Base-by-base conservation (phyloP, 768 basidiomycete genomes). In the Hericium erinaceus region DNA sequence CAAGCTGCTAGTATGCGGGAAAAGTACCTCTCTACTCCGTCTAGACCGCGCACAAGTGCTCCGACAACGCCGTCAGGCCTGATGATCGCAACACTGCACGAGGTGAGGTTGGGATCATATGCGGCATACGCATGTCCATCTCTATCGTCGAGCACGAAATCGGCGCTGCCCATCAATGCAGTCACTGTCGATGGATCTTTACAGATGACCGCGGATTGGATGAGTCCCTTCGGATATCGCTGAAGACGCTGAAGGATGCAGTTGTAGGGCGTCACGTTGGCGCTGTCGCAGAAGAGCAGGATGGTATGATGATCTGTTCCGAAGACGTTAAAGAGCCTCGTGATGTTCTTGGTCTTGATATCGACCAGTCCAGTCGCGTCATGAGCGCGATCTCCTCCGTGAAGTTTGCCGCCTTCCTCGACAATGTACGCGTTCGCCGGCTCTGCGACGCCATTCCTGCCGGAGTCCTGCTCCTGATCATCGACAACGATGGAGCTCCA, bases 341-440 rank as follows among this genome's bases (percentile, higher is more conserved):
- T 33, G 6, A 18, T 37, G 33, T 7, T 10, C n/a, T 46, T 44
- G 13, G 37, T 58, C 24, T 38, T 22, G 20, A 48, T 5, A 22
- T 58, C 41, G 40, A 54, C 22, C 24, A 59, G 28, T 8, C 44
- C 54, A 2, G 58, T 48, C 16, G 63, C 62, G 28, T 64, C 63
- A n/a, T 59, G 63, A 4, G 63, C 63, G 1, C 62, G 48, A 39
- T 64, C 62, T 0, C 63, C 63, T 16, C 54, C 62, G 9, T 48
- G 54, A 20, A 60, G n/a, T 13, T n/a, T 22, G 10, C 20, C 46
- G 28, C 13, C 28, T 9, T 26, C 22, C 15, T 44, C 55, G 22
- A 16, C n/a, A 4, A 15, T 39, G 40, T 55, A 52, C n/a, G 49
- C 48, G n/a, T 48, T 59, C 10, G 54, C 44, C 9, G 44, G n/a